Conservation (phyloP, 805 yeast genomes). For the Saccharomycopsis sp. region DNA sequence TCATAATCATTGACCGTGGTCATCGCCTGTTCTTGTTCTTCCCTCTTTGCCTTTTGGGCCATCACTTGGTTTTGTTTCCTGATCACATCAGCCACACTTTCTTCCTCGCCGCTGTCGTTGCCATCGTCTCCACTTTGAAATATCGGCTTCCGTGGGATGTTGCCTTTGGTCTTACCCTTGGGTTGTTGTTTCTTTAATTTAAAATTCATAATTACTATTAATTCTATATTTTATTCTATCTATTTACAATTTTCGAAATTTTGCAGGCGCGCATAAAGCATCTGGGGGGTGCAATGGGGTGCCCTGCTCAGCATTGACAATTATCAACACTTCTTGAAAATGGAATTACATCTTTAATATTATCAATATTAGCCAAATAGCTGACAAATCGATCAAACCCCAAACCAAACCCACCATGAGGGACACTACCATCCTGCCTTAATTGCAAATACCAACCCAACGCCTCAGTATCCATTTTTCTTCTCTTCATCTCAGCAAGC, state of each 20-base stretch:
- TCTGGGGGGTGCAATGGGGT: neutral
- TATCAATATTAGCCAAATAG: constrained; percentile 66
- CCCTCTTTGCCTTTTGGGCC: neutral
- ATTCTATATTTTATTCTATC: too few species aligned
- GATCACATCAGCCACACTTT: neutral
- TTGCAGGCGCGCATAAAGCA: neutral
- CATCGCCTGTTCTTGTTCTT: neutral
- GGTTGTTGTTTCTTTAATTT: neutral
- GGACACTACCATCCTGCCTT: constrained; percentile 71
- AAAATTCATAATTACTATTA: neutral
- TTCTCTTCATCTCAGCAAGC: constrained; percentile 38
- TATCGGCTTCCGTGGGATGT: neutral
- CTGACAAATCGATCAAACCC: constrained; percentile 85
- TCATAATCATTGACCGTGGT: constrained; percentile 32
- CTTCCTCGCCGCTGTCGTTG: neutral
- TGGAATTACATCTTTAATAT: constrained; percentile 80
- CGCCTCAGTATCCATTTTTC: constrained; percentile 51
- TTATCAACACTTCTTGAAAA: constrained; percentile 69
- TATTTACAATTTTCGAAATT: neutral
- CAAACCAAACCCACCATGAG: constrained; percentile 97
- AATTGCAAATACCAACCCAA: constrained; percentile 77
- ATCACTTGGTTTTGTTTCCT: neutral
- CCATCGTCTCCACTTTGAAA: neutral
- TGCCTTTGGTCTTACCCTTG: neutral
- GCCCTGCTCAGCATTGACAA: constrained; percentile 36